Conservation (phyloP, 305 asterid species). For the Nicotiana rustica region DNA sequence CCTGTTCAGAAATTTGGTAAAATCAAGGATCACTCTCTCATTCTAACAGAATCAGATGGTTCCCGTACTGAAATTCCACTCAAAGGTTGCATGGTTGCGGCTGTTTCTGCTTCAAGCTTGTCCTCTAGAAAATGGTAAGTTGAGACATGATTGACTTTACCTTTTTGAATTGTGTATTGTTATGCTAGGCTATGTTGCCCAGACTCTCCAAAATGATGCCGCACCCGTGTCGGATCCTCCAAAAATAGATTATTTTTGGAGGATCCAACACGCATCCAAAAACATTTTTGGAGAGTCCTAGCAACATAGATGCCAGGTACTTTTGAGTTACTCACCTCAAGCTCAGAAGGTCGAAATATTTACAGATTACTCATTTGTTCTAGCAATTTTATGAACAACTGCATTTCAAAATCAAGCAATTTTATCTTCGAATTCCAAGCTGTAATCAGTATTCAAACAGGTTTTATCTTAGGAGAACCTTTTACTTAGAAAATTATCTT, state of each 20-base stretch:
- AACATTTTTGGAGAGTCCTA: too few species aligned
- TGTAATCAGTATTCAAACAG: not conserved
- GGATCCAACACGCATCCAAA: too few species aligned
- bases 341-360: not conserved
- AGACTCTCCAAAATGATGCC: too few species aligned
- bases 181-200: too few species aligned
- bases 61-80: conserved; percentile 66
- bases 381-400: not conserved
- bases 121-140: conserved; percentile 81
- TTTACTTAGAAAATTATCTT: conserved; percentile 8
- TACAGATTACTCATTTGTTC: conserved; percentile 1
- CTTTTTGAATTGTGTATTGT: not conserved
- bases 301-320: not conserved
- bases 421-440: not conserved
- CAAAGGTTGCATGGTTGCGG: conserved; percentile 69
- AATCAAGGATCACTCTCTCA: conserved; percentile 64
- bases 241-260: too few species aligned
- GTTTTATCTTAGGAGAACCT: not conserved
- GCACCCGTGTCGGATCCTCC: too few species aligned
- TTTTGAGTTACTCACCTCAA: not conserved
- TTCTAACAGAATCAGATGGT: conserved; percentile 72
- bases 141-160: conserved; percentile 1
- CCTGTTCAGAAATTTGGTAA: conserved; percentile 72
- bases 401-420: too few species aligned
- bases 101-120: conserved; percentile 85